A percentile compares a stretch with the other conserved stretches of the same genome.
These are phyloP conservation scores for Ananas comosus DNA, from an alignment of 176 grass and related monocot species.

Conservation along the genomic window DNA sequence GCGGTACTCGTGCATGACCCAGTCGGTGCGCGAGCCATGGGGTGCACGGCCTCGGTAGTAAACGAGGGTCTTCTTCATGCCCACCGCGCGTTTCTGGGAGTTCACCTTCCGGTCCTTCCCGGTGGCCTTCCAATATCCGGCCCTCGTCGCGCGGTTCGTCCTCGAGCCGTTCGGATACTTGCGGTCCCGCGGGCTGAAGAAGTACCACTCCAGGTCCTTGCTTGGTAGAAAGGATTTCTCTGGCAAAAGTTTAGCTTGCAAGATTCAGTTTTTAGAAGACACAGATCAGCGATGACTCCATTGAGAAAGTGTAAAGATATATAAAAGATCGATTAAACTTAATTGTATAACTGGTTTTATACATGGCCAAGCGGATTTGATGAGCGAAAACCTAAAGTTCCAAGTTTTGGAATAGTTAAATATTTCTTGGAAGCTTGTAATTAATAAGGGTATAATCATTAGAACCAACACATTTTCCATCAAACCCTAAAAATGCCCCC, in stretches of 20 bases:
- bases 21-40: conserved; percentile 85
- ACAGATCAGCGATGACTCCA: background rate
- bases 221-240: conserved; percentile 97
- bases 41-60: conserved; percentile 93
- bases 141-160: conserved; percentile 92
- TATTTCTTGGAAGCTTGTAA: background rate
- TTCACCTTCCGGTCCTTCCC: conserved; percentile 89
- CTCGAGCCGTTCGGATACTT: conserved; percentile 97
- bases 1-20: conserved; percentile 99
- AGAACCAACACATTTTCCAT: background rate
- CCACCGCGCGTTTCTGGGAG: conserved; percentile 61
- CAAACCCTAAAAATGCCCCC: conserved; percentile 4
- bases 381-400: background rate
- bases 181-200: conserved; percentile 98
- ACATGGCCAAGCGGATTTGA: background rate
- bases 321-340: background rate
- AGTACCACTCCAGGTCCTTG: conserved; percentile 99
- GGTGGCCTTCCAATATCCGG: conserved; percentile 98
- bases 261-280: background rate
- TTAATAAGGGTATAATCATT: background rate
- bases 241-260: conserved; percentile 20
- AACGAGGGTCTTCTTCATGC: conserved; percentile 94
- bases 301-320: too few species aligned
- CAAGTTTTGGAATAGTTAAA: background rate
- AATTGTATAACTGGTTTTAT: background rate